Base-by-base conservation (phyloP, 805 yeast genomes). In the Lachancea quebecensis region DNA sequence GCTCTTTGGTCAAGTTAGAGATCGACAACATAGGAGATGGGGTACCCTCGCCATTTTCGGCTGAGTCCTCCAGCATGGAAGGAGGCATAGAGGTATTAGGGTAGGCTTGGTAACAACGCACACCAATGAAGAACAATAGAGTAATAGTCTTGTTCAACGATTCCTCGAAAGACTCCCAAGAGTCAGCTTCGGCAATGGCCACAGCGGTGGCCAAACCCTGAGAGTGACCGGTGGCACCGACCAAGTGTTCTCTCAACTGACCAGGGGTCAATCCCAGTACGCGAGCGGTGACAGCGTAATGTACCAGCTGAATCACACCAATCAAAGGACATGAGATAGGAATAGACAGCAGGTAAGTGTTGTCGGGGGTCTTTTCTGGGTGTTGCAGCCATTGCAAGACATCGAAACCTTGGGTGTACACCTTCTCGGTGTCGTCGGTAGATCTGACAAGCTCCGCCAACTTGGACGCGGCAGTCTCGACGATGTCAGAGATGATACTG, bases 1-100 rank as follows among this genome's bases (percentile, higher is more conserved):
- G 90, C 36, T 78, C 81, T 55, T 75, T 71, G 16, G 95, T 77
- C 61, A 93, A 76, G 66, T 90, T 96, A 66, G 96, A 82, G 50
- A 93, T 78, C 10, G 97, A 85, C 65, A 93, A 78, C 99, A 93
- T 93, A 55, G 99, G 99, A 54, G 95, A 84, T 51, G 99, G 99
- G 57, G 78, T 75, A 57, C 99, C 99, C 73, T 93, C 99, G 58
- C 91, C 91, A 63, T 88, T 82, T 59, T 87, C 95, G 63, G 84
- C 79, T 21, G 95, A 84, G 68, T 93, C 99, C 65, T 87, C 87
- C 56, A 90, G 78, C 67, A 86, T 85, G 17, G 95, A 78, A 48
- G 99, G 99, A 35, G 99, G 89, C 63, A 93, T 75, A 34, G 95
- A 85, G 39, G 98, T 93, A 60, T 85, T 81, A 59, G 99, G 99